Percentiles rank a stretch among this genome's conserved stretches.
Evolutionary conservation across 371 early-diverging fungal species (phyloP).

Genomic region (Actinomortierella wolfii): DNA sequence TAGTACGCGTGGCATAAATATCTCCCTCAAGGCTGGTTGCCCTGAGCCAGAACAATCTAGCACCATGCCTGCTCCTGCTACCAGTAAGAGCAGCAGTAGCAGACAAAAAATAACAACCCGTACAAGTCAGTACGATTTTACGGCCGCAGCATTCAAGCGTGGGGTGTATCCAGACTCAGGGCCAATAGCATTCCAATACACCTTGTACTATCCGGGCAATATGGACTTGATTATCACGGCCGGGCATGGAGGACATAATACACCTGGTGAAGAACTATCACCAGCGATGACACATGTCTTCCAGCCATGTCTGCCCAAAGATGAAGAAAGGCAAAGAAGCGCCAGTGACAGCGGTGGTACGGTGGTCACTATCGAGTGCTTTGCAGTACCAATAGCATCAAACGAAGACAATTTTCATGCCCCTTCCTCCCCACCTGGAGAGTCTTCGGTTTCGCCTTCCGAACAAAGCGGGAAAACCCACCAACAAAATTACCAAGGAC

Average conservation of each 20-base stretch:
- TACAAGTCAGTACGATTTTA: too few species aligned
- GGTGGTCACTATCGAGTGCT: not conserved
- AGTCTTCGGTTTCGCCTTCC: not conserved
- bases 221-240: slow-evolving; percentile 33
- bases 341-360: too few species aligned
- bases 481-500: too few species aligned
- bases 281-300: slow-evolving; percentile 27
- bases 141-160: too few species aligned
- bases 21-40: too few species aligned
- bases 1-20: too few species aligned
- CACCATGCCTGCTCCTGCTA: too few species aligned
- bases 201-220: slow-evolving; percentile 39
- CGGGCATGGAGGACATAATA: slow-evolving; percentile 21
- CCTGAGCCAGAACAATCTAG: too few species aligned
- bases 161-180: slow-evolving; percentile 5
- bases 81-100: too few species aligned
- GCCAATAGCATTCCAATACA: slow-evolving; percentile 34
- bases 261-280: slow-evolving; percentile 12
- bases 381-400: not conserved
- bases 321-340: too few species aligned
- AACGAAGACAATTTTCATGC: not conserved
- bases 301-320: not conserved
- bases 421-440: slow-evolving; percentile 2
- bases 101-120: too few species aligned
- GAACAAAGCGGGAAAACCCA: too few species aligned